Percentiles rank a stretch among this genome's conserved stretches.
phyloP scores from a whole-genome alignment of 2,329 filamentous ascomycete species.

The Colletotrichum tropicicola region DNA sequence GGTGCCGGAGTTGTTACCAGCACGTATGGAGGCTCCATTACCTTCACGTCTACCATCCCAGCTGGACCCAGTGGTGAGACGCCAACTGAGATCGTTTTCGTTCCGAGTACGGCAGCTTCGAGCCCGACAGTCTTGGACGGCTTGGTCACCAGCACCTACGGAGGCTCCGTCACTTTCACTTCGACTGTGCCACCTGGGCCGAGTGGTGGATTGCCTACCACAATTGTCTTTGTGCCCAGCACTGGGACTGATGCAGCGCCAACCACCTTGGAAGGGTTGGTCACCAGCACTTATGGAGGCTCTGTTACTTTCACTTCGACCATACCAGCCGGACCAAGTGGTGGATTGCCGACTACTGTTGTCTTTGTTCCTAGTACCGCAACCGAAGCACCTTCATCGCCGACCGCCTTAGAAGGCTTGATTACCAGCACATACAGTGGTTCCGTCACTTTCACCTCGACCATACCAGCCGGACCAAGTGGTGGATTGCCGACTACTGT shows the following conservation, averaged over 20 bases:
- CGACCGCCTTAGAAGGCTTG: not conserved
- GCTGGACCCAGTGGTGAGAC: not conserved
- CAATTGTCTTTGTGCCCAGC: not conserved
- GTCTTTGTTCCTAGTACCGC: not conserved
- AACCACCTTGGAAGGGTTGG: not conserved
- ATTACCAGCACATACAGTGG: not conserved
- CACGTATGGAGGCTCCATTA: slow-evolving; percentile 13
- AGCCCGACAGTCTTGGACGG: not conserved
- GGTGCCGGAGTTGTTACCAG: slow-evolving; percentile 16
- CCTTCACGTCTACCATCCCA: slow-evolving; percentile 2
- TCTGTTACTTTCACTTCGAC: not conserved
- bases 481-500: not conserved
- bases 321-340: not conserved
- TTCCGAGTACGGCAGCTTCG: not conserved
- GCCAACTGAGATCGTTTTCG: not conserved
- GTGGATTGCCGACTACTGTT: not conserved
- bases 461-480: not conserved
- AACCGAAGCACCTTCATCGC: not conserved
- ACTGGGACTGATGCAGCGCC: not conserved
- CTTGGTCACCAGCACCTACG: not conserved
- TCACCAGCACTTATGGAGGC: not conserved
- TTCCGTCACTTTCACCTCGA: not conserved
- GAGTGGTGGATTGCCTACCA: not conserved
- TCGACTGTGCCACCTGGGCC: not conserved
- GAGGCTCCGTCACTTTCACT: not conserved